Evolutionary conservation across 2,329 filamentous ascomycete species (phyloP).

Genomic region (Elsinoe fawcettii): DNA sequence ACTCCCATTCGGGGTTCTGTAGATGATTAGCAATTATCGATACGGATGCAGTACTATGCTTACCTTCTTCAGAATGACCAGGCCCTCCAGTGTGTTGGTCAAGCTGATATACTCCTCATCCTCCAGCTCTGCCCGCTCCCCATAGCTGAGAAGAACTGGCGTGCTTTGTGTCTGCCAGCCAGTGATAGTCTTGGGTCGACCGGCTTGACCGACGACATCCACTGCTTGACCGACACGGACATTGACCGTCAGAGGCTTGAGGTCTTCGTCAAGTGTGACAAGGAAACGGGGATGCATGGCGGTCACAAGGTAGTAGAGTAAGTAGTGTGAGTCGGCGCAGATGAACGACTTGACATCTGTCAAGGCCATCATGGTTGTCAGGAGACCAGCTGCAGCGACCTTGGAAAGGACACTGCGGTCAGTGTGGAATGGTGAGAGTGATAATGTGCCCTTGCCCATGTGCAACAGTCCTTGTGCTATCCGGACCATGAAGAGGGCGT

Average conservation of each 20-base stretch:
- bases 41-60: conserved; percentile 27
- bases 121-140: conserved; percentile 91
- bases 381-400: conserved; percentile 79
- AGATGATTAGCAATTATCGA: background rate
- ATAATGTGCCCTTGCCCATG: conserved; percentile 98
- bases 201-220: conserved; percentile 94
- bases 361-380: conserved; percentile 85
- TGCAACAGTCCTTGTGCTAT: conserved; percentile 95
- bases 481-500: conserved; percentile 96
- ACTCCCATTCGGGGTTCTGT: conserved; percentile 41
- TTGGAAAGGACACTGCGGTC: conserved; percentile 91
- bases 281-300: conserved; percentile 97
- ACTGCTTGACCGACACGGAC: conserved; percentile 97
- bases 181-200: conserved; percentile 96
- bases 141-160: conserved; percentile 88
- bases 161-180: conserved; percentile 99
- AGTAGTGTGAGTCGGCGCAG: conserved; percentile 69
- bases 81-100: conserved; percentile 82
- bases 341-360: conserved; percentile 90
- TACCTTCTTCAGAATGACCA: conserved; percentile 97
- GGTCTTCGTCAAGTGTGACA: conserved; percentile 87
- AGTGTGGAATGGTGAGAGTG: conserved; percentile 97
- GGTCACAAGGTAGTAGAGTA: conserved; percentile 93
- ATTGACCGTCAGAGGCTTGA: conserved; percentile 90
- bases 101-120: conserved; percentile 95